phyloP scores from a whole-genome alignment of 768 basidiomycete genomes.

The Gautieria morchelliformis region DNA sequence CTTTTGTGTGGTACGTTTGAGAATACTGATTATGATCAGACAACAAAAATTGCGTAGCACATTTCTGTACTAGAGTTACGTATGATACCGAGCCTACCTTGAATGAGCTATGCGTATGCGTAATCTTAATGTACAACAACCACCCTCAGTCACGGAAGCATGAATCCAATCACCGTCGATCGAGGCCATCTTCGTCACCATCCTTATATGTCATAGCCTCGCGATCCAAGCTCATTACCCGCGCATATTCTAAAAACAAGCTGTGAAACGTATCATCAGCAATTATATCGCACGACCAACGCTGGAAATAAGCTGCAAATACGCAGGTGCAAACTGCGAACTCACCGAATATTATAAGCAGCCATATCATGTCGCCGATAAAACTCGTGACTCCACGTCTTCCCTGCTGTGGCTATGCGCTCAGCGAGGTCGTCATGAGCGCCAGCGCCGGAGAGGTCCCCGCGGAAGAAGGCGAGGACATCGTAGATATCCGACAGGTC shows the following conservation, averaged over 20 bases:
- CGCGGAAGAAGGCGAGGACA: constrained; percentile 62
- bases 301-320: too few relatives aligned
- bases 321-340: neutral
- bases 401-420: constrained; percentile 47
- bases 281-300: too few relatives aligned
- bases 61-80: neutral
- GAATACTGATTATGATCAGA: neutral
- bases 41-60: constrained; percentile 4
- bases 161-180: neutral
- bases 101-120: too few relatives aligned
- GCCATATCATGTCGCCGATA: constrained; percentile 55
- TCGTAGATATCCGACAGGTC: constrained; percentile 65
- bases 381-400: constrained; percentile 44
- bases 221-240: constrained; percentile 39
- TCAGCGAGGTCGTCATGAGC: constrained; percentile 48
- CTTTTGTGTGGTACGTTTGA: neutral
- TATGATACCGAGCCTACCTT: too few relatives aligned
- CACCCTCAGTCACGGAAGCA: neutral
- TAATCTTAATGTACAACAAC: neutral
- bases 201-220: constrained; percentile 24
- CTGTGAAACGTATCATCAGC: constrained; percentile 19
- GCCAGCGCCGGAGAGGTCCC: constrained; percentile 43
- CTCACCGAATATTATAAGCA: constrained; percentile 50
- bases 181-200: neutral
- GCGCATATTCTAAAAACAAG: constrained; percentile 44